Percentiles rank a stretch among this genome's conserved stretches.
Conservation (phyloP, 176 grass and related monocot species). For the Areca catechu region DNA sequence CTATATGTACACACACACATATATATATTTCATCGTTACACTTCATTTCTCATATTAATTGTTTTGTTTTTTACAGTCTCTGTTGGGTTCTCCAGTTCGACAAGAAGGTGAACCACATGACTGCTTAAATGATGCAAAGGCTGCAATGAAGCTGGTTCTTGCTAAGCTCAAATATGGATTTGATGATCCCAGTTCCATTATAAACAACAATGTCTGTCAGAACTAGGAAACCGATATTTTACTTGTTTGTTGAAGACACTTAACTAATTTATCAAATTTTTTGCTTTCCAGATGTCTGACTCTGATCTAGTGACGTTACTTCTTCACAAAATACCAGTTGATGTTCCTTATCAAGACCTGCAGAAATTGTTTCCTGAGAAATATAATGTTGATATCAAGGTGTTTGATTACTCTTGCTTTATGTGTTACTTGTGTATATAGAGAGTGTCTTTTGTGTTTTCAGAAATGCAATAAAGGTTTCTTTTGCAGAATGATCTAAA, state of each 20-base stretch:
- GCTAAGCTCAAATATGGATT: conserved; percentile 67
- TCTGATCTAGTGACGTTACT: conserved; percentile 45
- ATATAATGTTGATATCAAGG: conserved; percentile 44
- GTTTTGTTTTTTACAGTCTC: conserved; percentile 35
- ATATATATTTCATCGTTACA: too few relatives aligned
- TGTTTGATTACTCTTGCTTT: neutral
- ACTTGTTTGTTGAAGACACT: conserved; percentile 2
- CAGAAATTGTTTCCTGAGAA: conserved; percentile 36
- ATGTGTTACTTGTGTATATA: too few relatives aligned
- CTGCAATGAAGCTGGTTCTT: conserved; percentile 73
- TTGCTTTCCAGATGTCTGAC: conserved; percentile 42
- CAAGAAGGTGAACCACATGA: conserved; percentile 74
- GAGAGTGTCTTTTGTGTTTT: too few relatives aligned
- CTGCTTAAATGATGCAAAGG: conserved; percentile 89
- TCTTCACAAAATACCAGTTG: conserved; percentile 64
- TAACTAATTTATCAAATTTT: conserved; percentile 21
- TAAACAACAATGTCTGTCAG: conserved; percentile 37
- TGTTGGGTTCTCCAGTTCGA: conserved; percentile 58
- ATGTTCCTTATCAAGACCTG: conserved; percentile 58
- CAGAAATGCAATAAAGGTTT: too few relatives aligned
- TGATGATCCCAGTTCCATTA: conserved; percentile 49
- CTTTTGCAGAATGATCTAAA: conserved; percentile 43
- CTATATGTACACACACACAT: too few relatives aligned
- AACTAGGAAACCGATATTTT: neutral
- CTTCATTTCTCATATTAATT: conserved; percentile 7